Evolutionary conservation across 176 grass and related monocot species (phyloP), one percentile per base, ranked within the genome.

Genomic region (Raddia distichophylla): DNA sequence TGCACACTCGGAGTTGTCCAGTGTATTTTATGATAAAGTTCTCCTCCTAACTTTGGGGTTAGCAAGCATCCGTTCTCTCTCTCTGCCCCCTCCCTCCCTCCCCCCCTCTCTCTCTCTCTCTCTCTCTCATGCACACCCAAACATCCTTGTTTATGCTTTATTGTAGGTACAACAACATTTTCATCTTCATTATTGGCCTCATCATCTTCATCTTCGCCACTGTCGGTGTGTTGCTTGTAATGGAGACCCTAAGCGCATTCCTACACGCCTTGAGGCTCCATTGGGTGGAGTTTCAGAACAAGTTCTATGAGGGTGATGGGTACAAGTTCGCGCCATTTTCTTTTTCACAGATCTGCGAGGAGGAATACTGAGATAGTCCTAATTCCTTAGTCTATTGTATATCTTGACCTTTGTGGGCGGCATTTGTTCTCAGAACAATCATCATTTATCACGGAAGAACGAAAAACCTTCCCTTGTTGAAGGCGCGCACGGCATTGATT

Each of bases 251-350:
- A 40, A 99, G 96, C 5, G 96, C 96, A 34, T 95, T 98, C 84
- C 84, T 99, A 69, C 96, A 99, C 47, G 96, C 96, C 4, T 76
- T 99, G 86, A 93, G 96, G 90, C 96, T 99, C 77, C 96, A 99
- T 57, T 99, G 96, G 96, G 93, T 99, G 60, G 96, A 99, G 87
- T 99, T 93, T 76, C 93, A 95, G 85, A 95, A 92, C 78, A 99
- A 99, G 84, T 99, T 99, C 58, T 99, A 99, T 5, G 91, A 99
- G 77, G 96, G 96, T 40, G 96, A 99, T 82, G 96, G 96, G 49
- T 99, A 99, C 91, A 99, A 99, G 71, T 99, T 99, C 7, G 82
- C 82, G 0, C 96, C 96, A 40, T 98, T 98, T 64, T 88, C 96
- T 52, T 99, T 99, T 34, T 58, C 83, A 10, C 59, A 87, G 76